A percentile compares a stretch with the other conserved stretches of the same genome.
Conservation (phyloP, 345 rosid genomes). For the Kandelia obovata region DNA sequence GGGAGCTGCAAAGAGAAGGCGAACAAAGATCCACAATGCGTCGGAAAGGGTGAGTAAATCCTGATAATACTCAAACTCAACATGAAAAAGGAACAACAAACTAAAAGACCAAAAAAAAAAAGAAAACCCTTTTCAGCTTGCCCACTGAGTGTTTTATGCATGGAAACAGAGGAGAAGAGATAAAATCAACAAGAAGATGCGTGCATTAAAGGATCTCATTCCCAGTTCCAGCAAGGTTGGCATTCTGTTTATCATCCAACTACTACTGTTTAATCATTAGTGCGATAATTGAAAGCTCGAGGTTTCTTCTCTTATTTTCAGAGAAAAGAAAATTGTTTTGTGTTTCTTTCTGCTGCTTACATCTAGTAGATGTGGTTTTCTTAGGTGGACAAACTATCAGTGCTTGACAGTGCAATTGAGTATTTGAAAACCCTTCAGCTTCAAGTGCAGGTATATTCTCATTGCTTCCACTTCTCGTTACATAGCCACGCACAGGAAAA, state of each 20-base stretch:
- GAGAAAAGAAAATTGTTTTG: neutral
- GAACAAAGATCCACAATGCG: constrained; percentile 38
- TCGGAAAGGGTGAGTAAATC: constrained; percentile 43
- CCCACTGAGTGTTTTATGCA: neutral
- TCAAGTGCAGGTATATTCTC: constrained; percentile 61
- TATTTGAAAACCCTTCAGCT: constrained; percentile 63
- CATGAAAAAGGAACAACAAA: neutral
- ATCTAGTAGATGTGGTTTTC: neutral
- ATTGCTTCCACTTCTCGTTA: neutral
- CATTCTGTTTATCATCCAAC: neutral
- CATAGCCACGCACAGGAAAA: neutral
- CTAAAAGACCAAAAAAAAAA: too few species aligned
- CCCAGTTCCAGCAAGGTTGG: constrained; percentile 70
- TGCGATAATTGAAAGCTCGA: neutral
- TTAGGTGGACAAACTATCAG: constrained; percentile 58
- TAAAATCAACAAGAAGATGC: constrained; percentile 65
- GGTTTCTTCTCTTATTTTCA: neutral
- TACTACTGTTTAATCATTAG: neutral
- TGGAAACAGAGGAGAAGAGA: constrained; percentile 51
- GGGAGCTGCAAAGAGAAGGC: constrained; percentile 28
- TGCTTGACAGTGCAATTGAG: constrained; percentile 68
- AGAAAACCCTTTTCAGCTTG: neutral
- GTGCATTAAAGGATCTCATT: constrained; percentile 52
- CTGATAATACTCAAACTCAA: neutral
- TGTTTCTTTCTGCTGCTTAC: constrained; percentile 1